Base-by-base conservation (phyloP, 2,329 filamentous ascomycete species). In the Penicillium sp. region DNA sequence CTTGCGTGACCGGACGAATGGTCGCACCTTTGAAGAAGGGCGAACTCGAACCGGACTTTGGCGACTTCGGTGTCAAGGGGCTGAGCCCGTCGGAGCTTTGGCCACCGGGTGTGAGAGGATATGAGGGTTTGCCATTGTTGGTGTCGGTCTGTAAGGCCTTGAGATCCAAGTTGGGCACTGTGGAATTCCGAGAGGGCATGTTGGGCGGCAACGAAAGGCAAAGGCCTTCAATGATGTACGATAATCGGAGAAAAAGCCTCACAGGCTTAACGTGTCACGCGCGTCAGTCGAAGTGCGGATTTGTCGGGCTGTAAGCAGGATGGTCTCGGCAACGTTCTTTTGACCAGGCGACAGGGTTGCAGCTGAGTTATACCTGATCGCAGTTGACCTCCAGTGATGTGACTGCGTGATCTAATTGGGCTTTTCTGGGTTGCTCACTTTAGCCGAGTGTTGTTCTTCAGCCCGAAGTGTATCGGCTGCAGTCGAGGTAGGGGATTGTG, bases 1-100 rank as follows among this genome's bases (percentile, higher is more conserved):
- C 69, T 57, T 71, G 61, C 13, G 70, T 70, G 51, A 76, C 72
- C 13, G 73, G 68, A 41, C 73, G 71, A 56, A 76, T 75, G 6
- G 72, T 74, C 42, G 70, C 58, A 24, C 69, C 70, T 48, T 71
- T 72, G 59, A 69, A 59, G 42, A 69, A 66, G 16, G 70, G 68
- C 12, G 70, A 73, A 45, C 68, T 70, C 7, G 71, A 70, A 8
- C 65, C 59, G 24, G 70, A 72, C 53, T 70, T 72, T 34, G 70
- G 70, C 41, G 71, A 74, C 51, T 65, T 69, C 41, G 71, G 70
- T 45, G 70, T 70, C 52, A 72, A 56, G 52, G 70, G 68, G 57
- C 67, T 70, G 21, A 60, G 63, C 6, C 66, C 65, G 41, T 71
- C 69, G 16, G 70, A 68, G 49, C 69, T 73, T 53, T 68, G 65